Evolutionary conservation across 768 basidiomycete genomes (phyloP).

Genomic region (Termitomyces eurrhizus): DNA sequence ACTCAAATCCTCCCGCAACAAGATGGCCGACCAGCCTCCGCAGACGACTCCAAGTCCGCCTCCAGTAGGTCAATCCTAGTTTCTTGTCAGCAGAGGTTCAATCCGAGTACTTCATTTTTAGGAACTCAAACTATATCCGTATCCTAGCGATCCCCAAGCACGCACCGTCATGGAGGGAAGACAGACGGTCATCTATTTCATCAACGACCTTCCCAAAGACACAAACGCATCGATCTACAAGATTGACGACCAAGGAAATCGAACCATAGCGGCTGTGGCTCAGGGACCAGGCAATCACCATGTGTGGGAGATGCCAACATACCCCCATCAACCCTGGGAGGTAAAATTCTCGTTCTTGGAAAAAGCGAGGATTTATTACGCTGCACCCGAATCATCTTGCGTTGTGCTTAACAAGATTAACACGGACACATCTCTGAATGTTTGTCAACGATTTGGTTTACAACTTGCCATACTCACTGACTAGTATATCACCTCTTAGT

Average conservation of each 20-base stretch:
- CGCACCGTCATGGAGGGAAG: neutral
- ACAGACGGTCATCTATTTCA: neutral
- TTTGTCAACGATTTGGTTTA: neutral
- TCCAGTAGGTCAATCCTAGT: no score
- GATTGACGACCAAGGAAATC: neutral
- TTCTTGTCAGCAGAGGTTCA: neutral
- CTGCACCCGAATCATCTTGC: neutral
- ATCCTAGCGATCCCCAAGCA: neutral
- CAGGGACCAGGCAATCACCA: no score
- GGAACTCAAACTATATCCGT: neutral
- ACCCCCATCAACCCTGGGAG: conserved; percentile 9
- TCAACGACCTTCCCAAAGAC: neutral
- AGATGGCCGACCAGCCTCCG: neutral
- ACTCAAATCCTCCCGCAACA: neutral
- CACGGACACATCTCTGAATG: neutral
- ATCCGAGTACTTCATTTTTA: neutral
- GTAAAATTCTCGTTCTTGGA: neutral
- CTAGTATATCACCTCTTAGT: neutral
- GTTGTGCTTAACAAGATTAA: conserved; percentile 6
- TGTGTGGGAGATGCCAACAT: neutral
- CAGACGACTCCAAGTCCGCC: neutral
- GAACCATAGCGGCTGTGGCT: neutral
- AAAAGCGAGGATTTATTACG: neutral
- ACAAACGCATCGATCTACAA: neutral
- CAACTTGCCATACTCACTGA: no score